Evolutionary conservation across 495 filamentous ascomycete species (phyloP).

Genomic region (Astrothelium subdiscretum): DNA sequence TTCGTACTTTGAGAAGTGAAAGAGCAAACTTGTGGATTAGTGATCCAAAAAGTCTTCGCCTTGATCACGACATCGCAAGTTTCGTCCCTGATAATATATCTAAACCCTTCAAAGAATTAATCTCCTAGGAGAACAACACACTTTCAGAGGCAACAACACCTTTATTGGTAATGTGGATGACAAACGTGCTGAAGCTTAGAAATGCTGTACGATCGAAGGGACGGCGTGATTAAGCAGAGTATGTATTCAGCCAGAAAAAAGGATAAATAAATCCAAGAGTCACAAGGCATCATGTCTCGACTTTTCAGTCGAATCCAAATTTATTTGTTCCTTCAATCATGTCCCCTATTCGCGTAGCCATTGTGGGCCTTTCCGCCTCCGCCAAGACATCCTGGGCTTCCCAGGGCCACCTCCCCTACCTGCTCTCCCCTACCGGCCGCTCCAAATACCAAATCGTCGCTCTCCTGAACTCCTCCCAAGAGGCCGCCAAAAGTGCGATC

Average conservation of each 20-base stretch:
- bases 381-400: conserved; percentile 41
- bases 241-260: too few species aligned
- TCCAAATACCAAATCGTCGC: conserved; percentile 44
- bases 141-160: too few species aligned
- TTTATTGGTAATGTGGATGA: neutral
- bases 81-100: too few species aligned
- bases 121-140: too few species aligned
- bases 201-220: too few species aligned
- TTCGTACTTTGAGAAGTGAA: neutral
- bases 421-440: conserved; percentile 25
- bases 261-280: too few species aligned
- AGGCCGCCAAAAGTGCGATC: conserved; percentile 39
- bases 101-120: too few species aligned
- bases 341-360: conserved; percentile 42
- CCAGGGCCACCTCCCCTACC: conserved; percentile 45
- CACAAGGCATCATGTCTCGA: neutral
- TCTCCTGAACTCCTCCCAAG: conserved; percentile 44
- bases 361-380: conserved; percentile 46
- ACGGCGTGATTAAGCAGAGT: too few species aligned
- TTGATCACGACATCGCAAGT: neutral
- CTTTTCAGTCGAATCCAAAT: neutral
- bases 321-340: conserved; percentile 15
- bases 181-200: too few species aligned
- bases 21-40: neutral
- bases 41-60: neutral